Conservation (phyloP, 202 grass and related monocot genomes). For the Carex sylvatica region DNA sequence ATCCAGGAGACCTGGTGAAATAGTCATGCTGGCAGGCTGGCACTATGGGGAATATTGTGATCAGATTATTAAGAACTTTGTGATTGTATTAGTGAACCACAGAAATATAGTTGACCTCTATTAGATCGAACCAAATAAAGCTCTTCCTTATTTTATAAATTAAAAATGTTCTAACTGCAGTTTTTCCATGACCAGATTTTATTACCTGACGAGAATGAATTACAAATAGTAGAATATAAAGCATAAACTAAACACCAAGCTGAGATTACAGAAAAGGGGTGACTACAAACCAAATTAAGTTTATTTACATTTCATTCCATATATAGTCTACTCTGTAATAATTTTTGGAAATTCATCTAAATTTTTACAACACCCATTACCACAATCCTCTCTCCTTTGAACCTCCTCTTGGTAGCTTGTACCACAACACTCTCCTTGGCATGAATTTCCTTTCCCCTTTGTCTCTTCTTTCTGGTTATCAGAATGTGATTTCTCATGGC, state of each 20-base stretch:
- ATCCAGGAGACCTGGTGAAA: too few species aligned
- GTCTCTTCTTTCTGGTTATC: background rate
- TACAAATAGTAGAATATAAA: background rate
- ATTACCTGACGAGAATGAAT: background rate
- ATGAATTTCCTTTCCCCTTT: background rate
- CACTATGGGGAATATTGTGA: too few species aligned
- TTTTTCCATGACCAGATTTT: background rate
- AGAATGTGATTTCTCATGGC: background rate
- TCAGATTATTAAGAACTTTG: too few species aligned
- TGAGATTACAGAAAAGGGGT: background rate
- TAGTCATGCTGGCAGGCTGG: too few species aligned
- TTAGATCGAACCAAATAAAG: too few species aligned
- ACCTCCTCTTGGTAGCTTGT: conserved; percentile 14
- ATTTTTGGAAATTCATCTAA: conserved; percentile 24
- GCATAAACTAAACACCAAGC: background rate
- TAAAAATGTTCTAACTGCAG: background rate
- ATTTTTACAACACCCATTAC: conserved; percentile 22
- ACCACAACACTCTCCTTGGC: conserved; percentile 24
- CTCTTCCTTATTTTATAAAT: too few species aligned
- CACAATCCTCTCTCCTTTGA: conserved; percentile 6
- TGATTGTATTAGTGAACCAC: too few species aligned
- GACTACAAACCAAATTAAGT: background rate
- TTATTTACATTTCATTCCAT: background rate
- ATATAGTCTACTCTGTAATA: conserved; percentile 28
- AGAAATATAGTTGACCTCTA: too few species aligned